Conservation (phyloP, 1,139 yeast genomes). For the Pichia sp. region DNA sequence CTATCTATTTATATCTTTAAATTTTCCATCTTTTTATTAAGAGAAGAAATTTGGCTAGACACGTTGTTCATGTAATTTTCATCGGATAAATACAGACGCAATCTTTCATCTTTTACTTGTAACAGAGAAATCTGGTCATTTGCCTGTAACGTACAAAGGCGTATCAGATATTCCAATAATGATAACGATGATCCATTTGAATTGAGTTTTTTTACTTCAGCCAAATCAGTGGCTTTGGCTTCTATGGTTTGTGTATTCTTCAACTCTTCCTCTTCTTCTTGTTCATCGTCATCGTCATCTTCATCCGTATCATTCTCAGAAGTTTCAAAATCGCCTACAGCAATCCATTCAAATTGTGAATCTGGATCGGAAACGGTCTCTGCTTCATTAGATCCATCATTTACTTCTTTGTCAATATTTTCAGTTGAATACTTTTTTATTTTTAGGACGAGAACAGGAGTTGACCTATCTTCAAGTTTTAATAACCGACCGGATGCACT, state of each 20-base stretch:
- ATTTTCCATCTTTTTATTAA: constrained; percentile 11
- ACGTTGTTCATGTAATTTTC: constrained; percentile 33
- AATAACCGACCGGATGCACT: constrained; percentile 67
- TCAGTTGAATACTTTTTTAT: constrained; percentile 31
- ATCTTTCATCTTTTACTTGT: constrained; percentile 59
- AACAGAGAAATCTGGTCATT: constrained; percentile 53
- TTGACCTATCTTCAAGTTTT: constrained; percentile 54
- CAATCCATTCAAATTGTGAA: constrained; percentile 23
- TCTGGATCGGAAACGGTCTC: too few relatives aligned
- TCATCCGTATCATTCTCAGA: constrained; percentile 21
- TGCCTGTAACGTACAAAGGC: constrained; percentile 58
- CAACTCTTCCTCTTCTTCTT: constrained; percentile 12
- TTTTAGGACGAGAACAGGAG: constrained; percentile 67
- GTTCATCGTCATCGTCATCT: constrained; percentile 9
- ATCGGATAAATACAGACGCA: constrained; percentile 58
- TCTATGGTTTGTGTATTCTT: not conserved
- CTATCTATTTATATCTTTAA: too few relatives aligned
- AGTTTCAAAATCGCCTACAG: constrained; percentile 20
- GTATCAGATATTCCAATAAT: constrained; percentile 56
- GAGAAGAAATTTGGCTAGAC: constrained; percentile 1
- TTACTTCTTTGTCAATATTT: constrained; percentile 4
- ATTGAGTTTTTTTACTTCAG: not conserved
- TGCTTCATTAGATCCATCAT: constrained; percentile 22
- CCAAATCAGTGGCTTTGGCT: not conserved
- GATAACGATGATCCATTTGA: constrained; percentile 34